These are phyloP conservation scores for Leccinum arenicola DNA, from an alignment of 768 basidiomycete species.

Conservation along the genomic window DNA sequence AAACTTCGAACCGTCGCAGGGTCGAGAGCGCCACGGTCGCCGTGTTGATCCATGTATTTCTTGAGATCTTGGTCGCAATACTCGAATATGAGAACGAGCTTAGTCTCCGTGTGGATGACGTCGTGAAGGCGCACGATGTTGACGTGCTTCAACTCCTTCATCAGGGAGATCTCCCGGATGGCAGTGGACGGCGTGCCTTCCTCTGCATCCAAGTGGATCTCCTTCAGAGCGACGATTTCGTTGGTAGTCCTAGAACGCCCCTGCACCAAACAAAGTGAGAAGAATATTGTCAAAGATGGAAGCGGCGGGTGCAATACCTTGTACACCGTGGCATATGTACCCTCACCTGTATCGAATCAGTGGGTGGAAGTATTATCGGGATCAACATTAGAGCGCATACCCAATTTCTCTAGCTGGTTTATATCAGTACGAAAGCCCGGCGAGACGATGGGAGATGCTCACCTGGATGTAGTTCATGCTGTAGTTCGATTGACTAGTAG, in stretches of 20 bases:
- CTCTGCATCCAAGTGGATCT: slow-evolving; percentile 98
- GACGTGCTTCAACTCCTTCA: slow-evolving; percentile 99
- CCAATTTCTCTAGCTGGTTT: slow-evolving; percentile 85
- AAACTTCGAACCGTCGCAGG: slow-evolving; percentile 88
- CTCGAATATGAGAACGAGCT: slow-evolving; percentile 97
- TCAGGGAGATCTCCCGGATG: slow-evolving; percentile 97
- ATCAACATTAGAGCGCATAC: slow-evolving; percentile 27
- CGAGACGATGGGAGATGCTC: slow-evolving; percentile 8
- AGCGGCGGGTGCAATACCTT: slow-evolving; percentile 53
- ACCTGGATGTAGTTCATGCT: slow-evolving; percentile 62
- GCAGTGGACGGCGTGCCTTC: slow-evolving; percentile 99
- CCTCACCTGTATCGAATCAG: slow-evolving; percentile 55
- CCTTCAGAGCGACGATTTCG: slow-evolving; percentile 97
- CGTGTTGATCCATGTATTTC: slow-evolving; percentile 98
- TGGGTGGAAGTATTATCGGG: slow-evolving; percentile 6
- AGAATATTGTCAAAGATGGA: neutral
- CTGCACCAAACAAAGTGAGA: slow-evolving; percentile 36
- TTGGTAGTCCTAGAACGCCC: slow-evolving; percentile 97
- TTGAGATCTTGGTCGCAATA: slow-evolving; percentile 98
- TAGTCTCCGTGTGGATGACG: slow-evolving; percentile 98
- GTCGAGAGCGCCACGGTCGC: slow-evolving; percentile 92
- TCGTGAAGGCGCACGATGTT: slow-evolving; percentile 98
- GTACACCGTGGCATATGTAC: slow-evolving; percentile 96
- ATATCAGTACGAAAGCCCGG: slow-evolving; percentile 6
- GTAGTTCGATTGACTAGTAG: neutral